Conservation (phyloP, 2,329 filamentous ascomycete genomes). For the Trichoderma lentiforme region DNA sequence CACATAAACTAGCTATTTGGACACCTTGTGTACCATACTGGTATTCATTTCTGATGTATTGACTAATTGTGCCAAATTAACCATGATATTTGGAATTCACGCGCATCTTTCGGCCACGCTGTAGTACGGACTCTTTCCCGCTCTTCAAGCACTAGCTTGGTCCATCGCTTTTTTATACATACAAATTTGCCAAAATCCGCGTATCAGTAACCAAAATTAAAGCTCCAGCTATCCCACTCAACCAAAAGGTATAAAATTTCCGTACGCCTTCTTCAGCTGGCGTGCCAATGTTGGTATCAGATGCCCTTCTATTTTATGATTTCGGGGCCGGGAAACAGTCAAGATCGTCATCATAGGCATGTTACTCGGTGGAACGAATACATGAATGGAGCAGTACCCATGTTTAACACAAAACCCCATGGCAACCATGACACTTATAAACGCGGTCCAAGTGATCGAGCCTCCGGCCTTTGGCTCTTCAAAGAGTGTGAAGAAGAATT, state of each 20-base stretch:
- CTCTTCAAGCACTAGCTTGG: neutral
- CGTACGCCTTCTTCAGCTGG: neutral
- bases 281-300: neutral
- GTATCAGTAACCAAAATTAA: neutral
- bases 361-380: neutral
- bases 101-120: neutral
- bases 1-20: neutral
- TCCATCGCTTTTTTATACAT: neutral
- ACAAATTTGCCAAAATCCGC: neutral
- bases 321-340: neutral
- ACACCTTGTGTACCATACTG: neutral
- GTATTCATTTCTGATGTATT: neutral
- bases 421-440: neutral
- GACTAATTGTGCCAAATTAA: neutral
- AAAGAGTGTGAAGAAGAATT: neutral
- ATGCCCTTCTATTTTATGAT: neutral
- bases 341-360: neutral
- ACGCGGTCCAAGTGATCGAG: neutral
- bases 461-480: neutral
- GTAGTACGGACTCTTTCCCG: neutral
- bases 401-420: neutral
- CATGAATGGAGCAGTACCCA: neutral
- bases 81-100: neutral
- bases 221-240: neutral
- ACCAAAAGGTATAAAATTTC: neutral